Conservation (phyloP, 805 yeast species). For the Cyberlindnera misumaiensis region DNA sequence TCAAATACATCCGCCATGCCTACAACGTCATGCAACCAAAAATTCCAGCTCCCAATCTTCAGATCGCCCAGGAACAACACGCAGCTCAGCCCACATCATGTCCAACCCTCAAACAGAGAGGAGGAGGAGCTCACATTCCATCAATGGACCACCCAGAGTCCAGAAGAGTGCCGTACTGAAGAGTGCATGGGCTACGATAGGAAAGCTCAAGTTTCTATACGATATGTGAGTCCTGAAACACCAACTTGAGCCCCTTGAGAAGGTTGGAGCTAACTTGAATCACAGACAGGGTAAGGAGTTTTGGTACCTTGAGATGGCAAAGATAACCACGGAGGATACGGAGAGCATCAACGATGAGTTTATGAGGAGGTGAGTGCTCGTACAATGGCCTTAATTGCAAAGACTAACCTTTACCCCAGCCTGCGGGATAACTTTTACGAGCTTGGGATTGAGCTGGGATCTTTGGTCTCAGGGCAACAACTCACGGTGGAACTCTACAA, state of each 20-base stretch:
- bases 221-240: conserved; percentile 8
- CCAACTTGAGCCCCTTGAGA: background rate
- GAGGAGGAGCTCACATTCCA: too few species aligned
- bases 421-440: conserved; percentile 11
- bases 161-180: too few species aligned
- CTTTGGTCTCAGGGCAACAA: conserved; percentile 6
- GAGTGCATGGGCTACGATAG: background rate
- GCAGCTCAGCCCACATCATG: too few species aligned
- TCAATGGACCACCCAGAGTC: too few species aligned
- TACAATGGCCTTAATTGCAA: background rate
- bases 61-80: too few species aligned
- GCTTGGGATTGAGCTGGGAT: conserved; percentile 10
- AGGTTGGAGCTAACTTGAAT: conserved; percentile 1
- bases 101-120: too few species aligned
- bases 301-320: conserved; percentile 18
- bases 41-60: too few species aligned
- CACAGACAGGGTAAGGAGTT: conserved; percentile 12
- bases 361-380: conserved; percentile 7
- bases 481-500: conserved; percentile 18
- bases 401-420: background rate
- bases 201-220: conserved; percentile 10
- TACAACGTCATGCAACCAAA: too few species aligned
- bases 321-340: conserved; percentile 19
- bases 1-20: too few species aligned
- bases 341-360: conserved; percentile 18